These are phyloP conservation scores for Sarocladium brachiariae DNA, from an alignment of 2,329 filamentous ascomycete species.

Conservation along the genomic window DNA sequence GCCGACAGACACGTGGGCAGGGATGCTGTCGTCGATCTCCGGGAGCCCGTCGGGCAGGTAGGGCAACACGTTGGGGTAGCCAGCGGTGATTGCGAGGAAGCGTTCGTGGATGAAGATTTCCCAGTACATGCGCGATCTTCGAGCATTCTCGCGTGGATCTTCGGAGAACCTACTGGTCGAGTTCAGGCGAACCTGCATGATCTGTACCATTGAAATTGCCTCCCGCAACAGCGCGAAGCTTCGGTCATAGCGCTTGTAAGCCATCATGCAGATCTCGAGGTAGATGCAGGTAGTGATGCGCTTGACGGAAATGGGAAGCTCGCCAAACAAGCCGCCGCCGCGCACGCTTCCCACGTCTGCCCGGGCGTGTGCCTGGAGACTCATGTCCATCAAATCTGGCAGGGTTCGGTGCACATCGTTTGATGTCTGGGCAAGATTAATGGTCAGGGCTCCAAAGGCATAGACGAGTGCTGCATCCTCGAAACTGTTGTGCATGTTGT, in stretches of 20 bases:
- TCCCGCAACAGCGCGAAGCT: conserved; percentile 45
- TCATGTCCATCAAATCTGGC: conserved; percentile 20
- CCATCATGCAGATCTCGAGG: conserved; percentile 45
- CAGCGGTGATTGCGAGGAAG: conserved; percentile 45
- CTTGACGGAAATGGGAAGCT: conserved; percentile 34
- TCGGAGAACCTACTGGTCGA: neutral
- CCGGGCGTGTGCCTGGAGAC: conserved; percentile 22
- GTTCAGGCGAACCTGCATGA: conserved; percentile 16
- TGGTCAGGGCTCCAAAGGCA: conserved; percentile 28
- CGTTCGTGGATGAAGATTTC: conserved; percentile 50
- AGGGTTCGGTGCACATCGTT: conserved; percentile 24
- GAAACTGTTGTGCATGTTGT: conserved; percentile 23
- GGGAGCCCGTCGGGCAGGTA: conserved; percentile 26
- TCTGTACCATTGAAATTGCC: conserved; percentile 35
- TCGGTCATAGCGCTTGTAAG: conserved; percentile 38
- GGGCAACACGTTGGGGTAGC: conserved; percentile 31
- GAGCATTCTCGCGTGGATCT: conserved; percentile 11
- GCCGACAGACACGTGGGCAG: conserved; percentile 27
- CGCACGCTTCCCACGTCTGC: conserved; percentile 20
- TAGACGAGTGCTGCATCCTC: conserved; percentile 30
- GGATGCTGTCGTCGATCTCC: conserved; percentile 25
- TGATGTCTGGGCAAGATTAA: conserved; percentile 26
- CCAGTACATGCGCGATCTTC: conserved; percentile 44
- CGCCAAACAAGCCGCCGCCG: conserved; percentile 28
- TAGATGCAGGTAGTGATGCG: conserved; percentile 45